Percentiles rank a stretch among this genome's conserved stretches.
Conservation (phyloP, 1,284 basidiomycete genomes). For the Pseudozyma thailandica region DNA sequence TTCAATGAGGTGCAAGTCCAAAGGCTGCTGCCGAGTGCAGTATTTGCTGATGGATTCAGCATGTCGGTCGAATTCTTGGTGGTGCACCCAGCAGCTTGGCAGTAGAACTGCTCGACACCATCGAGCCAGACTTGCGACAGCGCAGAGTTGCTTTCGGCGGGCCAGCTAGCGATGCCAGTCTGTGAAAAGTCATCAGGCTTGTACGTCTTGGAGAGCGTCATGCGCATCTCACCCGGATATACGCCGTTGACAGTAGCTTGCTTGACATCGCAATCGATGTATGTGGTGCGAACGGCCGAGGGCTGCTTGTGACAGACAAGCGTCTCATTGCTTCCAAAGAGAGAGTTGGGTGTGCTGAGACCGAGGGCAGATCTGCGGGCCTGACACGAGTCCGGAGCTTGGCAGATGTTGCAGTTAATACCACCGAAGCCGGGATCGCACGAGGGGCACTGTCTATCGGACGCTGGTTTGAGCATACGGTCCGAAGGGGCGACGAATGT, state of each 20-base stretch:
- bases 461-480: slow-evolving; percentile 38
- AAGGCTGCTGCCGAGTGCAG: slow-evolving; percentile 32
- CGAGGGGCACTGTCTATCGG: slow-evolving; percentile 28
- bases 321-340: slow-evolving; percentile 34
- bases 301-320: slow-evolving; percentile 56
- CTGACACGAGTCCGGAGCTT: slow-evolving; percentile 44
- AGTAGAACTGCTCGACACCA: slow-evolving; percentile 61
- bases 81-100: slow-evolving; percentile 52
- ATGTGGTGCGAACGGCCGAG: slow-evolving; percentile 47
- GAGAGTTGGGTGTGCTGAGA: slow-evolving; percentile 17
- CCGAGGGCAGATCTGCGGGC: slow-evolving; percentile 29
- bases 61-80: slow-evolving; percentile 40
- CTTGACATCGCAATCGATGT: slow-evolving; percentile 48
- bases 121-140: slow-evolving; percentile 56
- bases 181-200: slow-evolving; percentile 31
- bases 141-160: slow-evolving; percentile 38
- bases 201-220: slow-evolving; percentile 55
- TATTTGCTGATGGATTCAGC: slow-evolving; percentile 12
- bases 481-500: slow-evolving; percentile 40
- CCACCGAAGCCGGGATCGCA: slow-evolving; percentile 55
- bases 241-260: slow-evolving; percentile 49
- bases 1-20: slow-evolving; percentile 51
- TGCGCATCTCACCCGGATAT: slow-evolving; percentile 49
- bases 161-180: slow-evolving; percentile 51
- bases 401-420: slow-evolving; percentile 60